phyloP scores from a whole-genome alignment of 2,329 filamentous ascomycete species.

The Teratosphaeria zuluensis region DNA sequence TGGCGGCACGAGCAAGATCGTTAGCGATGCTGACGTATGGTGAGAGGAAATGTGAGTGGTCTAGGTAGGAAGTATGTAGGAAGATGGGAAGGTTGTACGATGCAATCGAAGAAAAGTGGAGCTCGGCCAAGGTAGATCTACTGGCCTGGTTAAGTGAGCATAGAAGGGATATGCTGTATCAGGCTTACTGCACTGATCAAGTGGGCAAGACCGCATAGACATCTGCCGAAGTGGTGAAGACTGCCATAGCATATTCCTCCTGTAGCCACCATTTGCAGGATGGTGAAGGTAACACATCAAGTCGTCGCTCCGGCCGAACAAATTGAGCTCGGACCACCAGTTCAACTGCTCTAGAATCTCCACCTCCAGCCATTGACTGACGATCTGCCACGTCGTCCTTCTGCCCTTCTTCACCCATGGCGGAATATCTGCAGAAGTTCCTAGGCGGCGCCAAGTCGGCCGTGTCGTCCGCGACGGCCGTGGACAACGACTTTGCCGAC shows the following conservation, averaged over 20 bases:
- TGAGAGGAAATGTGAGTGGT: not conserved
- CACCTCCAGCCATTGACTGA: not conserved
- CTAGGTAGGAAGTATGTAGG: no score
- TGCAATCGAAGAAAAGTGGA: not conserved
- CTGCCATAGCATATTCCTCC: no score
- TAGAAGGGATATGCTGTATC: not conserved
- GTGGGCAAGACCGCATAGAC: no score
- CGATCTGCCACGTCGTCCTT: not conserved
- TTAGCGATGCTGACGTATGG: not conserved
- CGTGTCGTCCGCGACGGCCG: slow-evolving; percentile 25
- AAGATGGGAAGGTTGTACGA: not conserved
- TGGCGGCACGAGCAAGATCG: not conserved
- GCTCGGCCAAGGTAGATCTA: not conserved
- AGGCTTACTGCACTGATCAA: not conserved
- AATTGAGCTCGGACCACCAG: not conserved
- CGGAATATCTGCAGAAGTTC: slow-evolving; percentile 53
- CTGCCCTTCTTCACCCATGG: slow-evolving; percentile 27
- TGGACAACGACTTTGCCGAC: slow-evolving; percentile 73
- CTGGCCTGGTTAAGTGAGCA: not conserved
- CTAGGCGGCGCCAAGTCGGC: slow-evolving; percentile 58
- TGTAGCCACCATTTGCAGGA: no score
- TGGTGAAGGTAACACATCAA: not conserved
- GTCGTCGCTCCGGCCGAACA: not conserved
- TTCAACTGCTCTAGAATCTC: not conserved
- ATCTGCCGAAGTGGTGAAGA: no score